Percentiles rank a stretch among this genome's conserved stretches.
Evolutionary conservation across 768 basidiomycete genomes (phyloP).

Genomic region (Mycena vulgaris): DNA sequence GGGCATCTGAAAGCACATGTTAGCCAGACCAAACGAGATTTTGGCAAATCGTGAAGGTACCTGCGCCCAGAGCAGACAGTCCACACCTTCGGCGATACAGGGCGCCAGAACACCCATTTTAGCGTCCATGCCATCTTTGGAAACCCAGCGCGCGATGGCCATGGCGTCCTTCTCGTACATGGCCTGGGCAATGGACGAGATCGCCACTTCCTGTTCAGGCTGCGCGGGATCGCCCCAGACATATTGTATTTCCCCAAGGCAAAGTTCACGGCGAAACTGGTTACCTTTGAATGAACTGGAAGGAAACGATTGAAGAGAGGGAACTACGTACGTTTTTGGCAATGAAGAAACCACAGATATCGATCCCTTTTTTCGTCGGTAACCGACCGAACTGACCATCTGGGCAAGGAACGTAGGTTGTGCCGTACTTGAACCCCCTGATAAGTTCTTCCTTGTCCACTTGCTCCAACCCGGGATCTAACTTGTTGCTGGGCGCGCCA

Average conservation of each 20-base stretch:
- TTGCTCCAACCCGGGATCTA: constrained; percentile 61
- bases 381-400: constrained; percentile 87
- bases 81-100: constrained; percentile 72
- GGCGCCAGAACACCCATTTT: constrained; percentile 89
- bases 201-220: constrained; percentile 82
- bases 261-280: constrained; percentile 86
- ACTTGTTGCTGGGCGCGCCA: constrained; percentile 48
- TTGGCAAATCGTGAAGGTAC: constrained; percentile 56
- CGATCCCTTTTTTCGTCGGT: constrained; percentile 86
- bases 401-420: constrained; percentile 89
- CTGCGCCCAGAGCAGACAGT: constrained; percentile 89
- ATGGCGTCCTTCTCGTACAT: constrained; percentile 77
- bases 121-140: constrained; percentile 79
- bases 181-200: constrained; percentile 90
- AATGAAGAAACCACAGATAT: constrained; percentile 89
- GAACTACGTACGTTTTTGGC: constrained; percentile 66
- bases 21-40: not conserved
- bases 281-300: constrained; percentile 8
- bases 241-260: constrained; percentile 90
- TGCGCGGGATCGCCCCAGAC: constrained; percentile 83
- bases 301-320: not conserved
- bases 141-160: constrained; percentile 90
- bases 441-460: constrained; percentile 87
- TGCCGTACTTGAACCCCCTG: constrained; percentile 90
- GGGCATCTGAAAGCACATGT: constrained; percentile 74